Evolutionary conservation across 2,329 filamentous ascomycete genomes (phyloP).

Genomic region (Fusarium secorum): DNA sequence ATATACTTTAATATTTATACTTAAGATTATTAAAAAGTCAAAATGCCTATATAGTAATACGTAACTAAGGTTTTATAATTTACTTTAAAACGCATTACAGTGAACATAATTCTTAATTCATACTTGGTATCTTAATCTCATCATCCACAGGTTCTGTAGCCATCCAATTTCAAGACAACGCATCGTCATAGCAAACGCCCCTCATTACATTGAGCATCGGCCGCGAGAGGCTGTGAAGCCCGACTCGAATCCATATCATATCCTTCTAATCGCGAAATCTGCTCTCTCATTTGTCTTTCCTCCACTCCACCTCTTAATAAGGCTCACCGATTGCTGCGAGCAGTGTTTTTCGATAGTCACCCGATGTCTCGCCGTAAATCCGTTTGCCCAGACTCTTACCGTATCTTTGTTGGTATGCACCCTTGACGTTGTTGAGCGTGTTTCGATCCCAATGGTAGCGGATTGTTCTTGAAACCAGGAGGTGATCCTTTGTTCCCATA

Average conservation of each 20-base stretch:
- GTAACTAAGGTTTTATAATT: not conserved
- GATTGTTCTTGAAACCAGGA: conserved; percentile 80
- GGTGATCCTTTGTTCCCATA: conserved; percentile 82
- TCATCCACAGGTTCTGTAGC: not conserved
- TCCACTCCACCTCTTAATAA: conserved; percentile 13
- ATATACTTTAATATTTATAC: not conserved
- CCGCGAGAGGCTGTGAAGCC: conserved; percentile 17
- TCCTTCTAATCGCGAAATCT: not conserved
- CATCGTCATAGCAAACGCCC: conserved; percentile 24
- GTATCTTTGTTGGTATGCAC: conserved; percentile 77
- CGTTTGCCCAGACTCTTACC: conserved; percentile 71
- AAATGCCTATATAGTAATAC: not conserved
- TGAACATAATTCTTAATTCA: not conserved
- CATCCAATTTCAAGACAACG: conserved; percentile 10
- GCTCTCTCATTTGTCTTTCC: not conserved
- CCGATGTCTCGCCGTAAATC: conserved; percentile 83
- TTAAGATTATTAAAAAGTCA: not conserved
- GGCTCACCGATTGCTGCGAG: conserved; percentile 69
- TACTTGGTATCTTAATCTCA: conserved; percentile 25
- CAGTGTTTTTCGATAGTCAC: conserved; percentile 81
- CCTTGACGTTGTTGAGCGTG: conserved; percentile 79
- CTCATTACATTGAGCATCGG: conserved; percentile 15
- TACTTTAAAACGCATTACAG: not conserved
- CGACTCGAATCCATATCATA: not conserved
- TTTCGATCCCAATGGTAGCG: conserved; percentile 83